Conservation (phyloP, 768 basidiomycete species). For the Tulasnella sp. region DNA sequence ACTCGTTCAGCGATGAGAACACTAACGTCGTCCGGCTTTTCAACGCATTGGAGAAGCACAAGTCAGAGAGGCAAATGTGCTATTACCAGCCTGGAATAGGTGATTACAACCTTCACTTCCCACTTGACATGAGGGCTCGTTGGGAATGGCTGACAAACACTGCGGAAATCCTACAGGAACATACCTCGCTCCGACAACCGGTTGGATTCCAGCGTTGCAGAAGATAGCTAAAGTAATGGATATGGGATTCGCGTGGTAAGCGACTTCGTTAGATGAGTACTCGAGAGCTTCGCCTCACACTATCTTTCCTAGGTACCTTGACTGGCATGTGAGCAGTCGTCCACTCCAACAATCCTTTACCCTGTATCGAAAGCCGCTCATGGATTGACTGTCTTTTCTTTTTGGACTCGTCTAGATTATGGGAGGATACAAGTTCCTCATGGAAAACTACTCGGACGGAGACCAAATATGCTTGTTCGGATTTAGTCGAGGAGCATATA, state of each 20-base stretch:
- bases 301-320: slow-evolving; percentile 47
- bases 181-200: slow-evolving; percentile 49
- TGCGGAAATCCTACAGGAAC: too few species aligned
- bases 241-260: slow-evolving; percentile 64
- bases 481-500: slow-evolving; percentile 30
- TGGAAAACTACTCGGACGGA: slow-evolving; percentile 22
- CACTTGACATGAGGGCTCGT: too few species aligned
- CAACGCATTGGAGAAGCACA: slow-evolving; percentile 54
- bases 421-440: slow-evolving; percentile 19
- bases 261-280: background rate
- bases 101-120: too few species aligned
- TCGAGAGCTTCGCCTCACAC: background rate
- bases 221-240: slow-evolving; percentile 58
- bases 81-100: slow-evolving; percentile 51
- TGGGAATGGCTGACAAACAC: too few species aligned
- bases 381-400: too few species aligned
- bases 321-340: slow-evolving; percentile 48
- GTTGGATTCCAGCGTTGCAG: slow-evolving; percentile 51
- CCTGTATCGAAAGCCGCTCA: too few species aligned
- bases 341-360: too few species aligned
- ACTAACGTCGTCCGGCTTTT: slow-evolving; percentile 69
- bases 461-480: slow-evolving; percentile 34
- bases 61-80: slow-evolving; percentile 45
- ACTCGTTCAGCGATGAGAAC: slow-evolving; percentile 31
- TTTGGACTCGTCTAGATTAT: background rate